Evolutionary conservation across 2,329 filamentous ascomycete genomes (phyloP), one percentile per base, ranked within the genome.

Genomic region (Colletotrichum sidae): DNA sequence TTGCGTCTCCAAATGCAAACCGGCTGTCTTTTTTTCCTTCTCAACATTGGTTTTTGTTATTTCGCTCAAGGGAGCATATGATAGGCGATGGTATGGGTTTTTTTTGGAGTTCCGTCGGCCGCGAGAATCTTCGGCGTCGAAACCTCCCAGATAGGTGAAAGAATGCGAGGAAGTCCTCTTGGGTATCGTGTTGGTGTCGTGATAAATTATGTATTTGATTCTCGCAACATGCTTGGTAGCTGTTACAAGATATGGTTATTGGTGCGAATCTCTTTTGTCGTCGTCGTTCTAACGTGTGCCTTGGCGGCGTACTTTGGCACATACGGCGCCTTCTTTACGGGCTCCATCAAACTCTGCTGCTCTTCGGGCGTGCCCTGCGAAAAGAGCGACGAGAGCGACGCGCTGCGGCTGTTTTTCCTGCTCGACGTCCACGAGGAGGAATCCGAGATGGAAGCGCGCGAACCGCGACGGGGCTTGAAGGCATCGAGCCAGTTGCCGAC

Each of bases 211-310:
- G 44, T 46, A 6, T 15, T 39, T 34, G n/a, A 3, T 13, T 2
- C 15, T 50, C 2, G 34, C 37, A 5, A 7, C 12, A 13, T 54
- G 42, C 2, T 9, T 2, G 2, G 12, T 10, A 10, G 37, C 6
- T 4, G 4, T 37, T 34, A 76, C 9, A 77, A 53, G 9, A 77
- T 70, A n/a, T 76, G 69, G 57, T 78, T 80, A 25, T 74, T 74
- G 62, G 72, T 73, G 46, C 70, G 76, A 70, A 81, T 81, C n/a
- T 71, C 70, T 46, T 72, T 71, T 12, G 81, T 71, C 6, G 81
- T 81, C 4, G 80, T 75, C 7, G 79, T 83, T 69, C 71, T 76
- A 54, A 84, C 69, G 68, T 81, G 81, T 5, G 79, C 78, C 6
- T 75, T 66, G 2, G 76, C 78, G 2, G 81, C 80, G 62, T 83